Evolutionary conservation across 2,329 filamentous ascomycete species (phyloP).

Genomic region (Xylaria sp.): DNA sequence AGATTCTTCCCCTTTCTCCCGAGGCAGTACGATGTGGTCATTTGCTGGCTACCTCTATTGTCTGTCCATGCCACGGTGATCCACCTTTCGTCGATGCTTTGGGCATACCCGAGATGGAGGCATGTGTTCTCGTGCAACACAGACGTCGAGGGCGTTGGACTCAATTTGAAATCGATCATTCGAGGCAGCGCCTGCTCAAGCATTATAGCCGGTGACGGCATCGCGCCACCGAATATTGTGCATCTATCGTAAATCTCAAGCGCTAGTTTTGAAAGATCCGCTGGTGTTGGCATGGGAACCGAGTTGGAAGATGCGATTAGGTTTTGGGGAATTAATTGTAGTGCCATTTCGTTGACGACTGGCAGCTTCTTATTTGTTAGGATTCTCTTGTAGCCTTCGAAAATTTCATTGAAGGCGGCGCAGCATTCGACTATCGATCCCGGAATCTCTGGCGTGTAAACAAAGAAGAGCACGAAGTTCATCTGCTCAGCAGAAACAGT

Average conservation of each 20-base stretch:
- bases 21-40: constrained; percentile 78
- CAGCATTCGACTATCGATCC: constrained; percentile 76
- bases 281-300: constrained; percentile 70
- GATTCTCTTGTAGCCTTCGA: constrained; percentile 68
- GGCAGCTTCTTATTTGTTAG: constrained; percentile 61
- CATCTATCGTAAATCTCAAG: constrained; percentile 84
- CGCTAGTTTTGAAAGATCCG: constrained; percentile 71
- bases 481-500: constrained; percentile 57
- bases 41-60: constrained; percentile 77
- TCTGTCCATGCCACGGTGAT: constrained; percentile 85
- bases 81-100: constrained; percentile 81
- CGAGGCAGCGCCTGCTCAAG: constrained; percentile 77
- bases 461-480: constrained; percentile 80
- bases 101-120: constrained; percentile 82
- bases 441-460: constrained; percentile 74
- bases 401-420: constrained; percentile 77
- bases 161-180: constrained; percentile 79
- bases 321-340: constrained; percentile 79
- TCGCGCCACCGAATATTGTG: constrained; percentile 64
- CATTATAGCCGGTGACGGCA: constrained; percentile 76
- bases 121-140: constrained; percentile 82
- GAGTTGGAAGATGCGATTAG: constrained; percentile 72
- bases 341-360: constrained; percentile 72
- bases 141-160: constrained; percentile 74
- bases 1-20: constrained; percentile 66